These are phyloP conservation scores for Coniferiporia sulphurascens DNA, from an alignment of 1,284 basidiomycete genomes.

Conservation along the genomic window DNA sequence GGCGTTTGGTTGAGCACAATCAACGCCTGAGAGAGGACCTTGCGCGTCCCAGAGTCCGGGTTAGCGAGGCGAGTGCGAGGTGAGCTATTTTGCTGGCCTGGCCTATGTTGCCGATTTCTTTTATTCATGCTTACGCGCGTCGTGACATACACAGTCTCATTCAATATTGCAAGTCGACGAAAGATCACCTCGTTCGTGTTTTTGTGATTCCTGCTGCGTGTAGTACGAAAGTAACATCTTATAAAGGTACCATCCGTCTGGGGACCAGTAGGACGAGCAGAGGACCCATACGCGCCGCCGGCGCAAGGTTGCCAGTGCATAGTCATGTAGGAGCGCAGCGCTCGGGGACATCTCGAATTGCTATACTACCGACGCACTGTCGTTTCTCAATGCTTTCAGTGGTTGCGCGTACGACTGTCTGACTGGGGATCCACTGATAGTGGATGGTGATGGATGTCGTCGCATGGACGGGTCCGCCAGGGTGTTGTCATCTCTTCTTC, in stretches of 20 bases:
- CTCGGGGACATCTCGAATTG: not conserved
- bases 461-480: not conserved
- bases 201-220: conserved; percentile 4
- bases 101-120: conserved; percentile 3
- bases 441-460: too few species aligned
- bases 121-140: conserved; percentile 5
- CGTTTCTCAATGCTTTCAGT: not conserved
- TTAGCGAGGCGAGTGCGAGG: conserved; percentile 90
- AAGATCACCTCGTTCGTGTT: conserved; percentile 74
- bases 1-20: conserved; percentile 91
- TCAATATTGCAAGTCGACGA: conserved; percentile 85
- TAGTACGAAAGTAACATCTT: conserved; percentile 2
- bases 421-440: too few species aligned
- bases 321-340: conserved; percentile 20
- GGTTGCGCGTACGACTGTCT: too few species aligned
- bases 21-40: conserved; percentile 87
- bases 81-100: conserved; percentile 34
- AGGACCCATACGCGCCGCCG: conserved; percentile 80
- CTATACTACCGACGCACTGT: not conserved
- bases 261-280: conserved; percentile 86
- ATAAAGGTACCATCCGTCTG: conserved; percentile 81
- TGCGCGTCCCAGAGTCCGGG: conserved; percentile 78
- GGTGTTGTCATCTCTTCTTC: not conserved
- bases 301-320: conserved; percentile 17
- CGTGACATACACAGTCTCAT: conserved; percentile 58